Evolutionary conservation across 768 basidiomycete genomes (phyloP).

Genomic region (Xerocomellus amylosporus): DNA sequence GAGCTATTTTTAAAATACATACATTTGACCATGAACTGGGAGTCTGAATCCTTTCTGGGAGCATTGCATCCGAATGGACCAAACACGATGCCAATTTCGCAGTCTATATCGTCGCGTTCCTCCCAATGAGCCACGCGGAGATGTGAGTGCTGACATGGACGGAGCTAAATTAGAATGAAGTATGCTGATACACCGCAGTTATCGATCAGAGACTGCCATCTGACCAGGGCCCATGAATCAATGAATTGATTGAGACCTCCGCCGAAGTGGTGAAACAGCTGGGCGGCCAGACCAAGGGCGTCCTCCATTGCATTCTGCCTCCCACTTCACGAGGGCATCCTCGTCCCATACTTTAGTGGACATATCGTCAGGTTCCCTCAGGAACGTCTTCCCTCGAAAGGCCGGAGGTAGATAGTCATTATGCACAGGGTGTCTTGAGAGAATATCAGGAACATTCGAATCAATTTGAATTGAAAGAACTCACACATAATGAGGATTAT

Average conservation of each 20-base stretch:
- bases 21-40: background rate
- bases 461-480: slow-evolving; percentile 14
- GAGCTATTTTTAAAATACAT: no score
- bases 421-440: slow-evolving; percentile 57
- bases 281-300: slow-evolving; percentile 45
- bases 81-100: background rate
- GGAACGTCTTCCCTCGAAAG: slow-evolving; percentile 42
- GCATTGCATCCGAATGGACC: background rate
- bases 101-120: background rate
- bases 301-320: slow-evolving; percentile 48
- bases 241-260: background rate
- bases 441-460: background rate
- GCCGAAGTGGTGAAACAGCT: background rate
- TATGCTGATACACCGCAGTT: background rate
- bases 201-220: background rate
- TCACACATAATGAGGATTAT: slow-evolving; percentile 57
- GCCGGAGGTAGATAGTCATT: slow-evolving; percentile 59
- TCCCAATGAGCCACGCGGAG: background rate
- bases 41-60: background rate
- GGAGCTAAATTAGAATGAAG: background rate
- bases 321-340: slow-evolving; percentile 52
- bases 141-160: background rate
- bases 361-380: slow-evolving; percentile 42
- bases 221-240: background rate
- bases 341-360: slow-evolving; percentile 61